A percentile compares a stretch with the other conserved stretches of the same genome.
Evolutionary conservation across 164 flowering plant species (phyloP).

Genomic region (Saururus chinensis): DNA sequence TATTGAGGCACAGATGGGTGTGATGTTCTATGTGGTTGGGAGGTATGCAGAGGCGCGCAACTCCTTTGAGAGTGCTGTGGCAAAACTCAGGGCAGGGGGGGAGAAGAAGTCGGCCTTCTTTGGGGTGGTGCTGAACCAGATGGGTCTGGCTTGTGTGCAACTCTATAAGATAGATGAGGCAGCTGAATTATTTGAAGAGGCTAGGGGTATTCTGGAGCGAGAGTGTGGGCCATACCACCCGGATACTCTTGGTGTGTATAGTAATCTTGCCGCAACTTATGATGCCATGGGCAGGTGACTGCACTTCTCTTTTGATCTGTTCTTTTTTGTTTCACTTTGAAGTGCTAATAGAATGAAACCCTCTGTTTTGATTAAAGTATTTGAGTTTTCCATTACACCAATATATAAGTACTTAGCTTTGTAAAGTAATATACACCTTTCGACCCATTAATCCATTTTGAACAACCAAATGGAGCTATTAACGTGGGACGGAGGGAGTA

Average conservation of each 20-base stretch:
- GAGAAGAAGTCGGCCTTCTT: conserved; percentile 95
- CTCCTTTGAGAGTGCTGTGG: conserved; percentile 72
- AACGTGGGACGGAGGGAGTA: too few species aligned
- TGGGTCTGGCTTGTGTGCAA: conserved; percentile 93
- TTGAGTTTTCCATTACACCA: too few species aligned
- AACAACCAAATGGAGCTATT: too few species aligned
- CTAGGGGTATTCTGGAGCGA: conserved; percentile 70
- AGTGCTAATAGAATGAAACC: too few species aligned
- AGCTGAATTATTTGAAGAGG: conserved; percentile 85
- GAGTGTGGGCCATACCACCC: conserved; percentile 88
- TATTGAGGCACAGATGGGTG: conserved; percentile 93
- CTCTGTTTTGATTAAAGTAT: too few species aligned
- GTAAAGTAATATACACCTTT: too few species aligned
- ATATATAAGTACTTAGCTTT: too few species aligned
- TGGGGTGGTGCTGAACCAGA: conserved; percentile 90
- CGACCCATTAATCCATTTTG: too few species aligned
- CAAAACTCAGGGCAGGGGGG: conserved; percentile 78
- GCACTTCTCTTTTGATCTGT: not conserved
- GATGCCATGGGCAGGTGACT: conserved; percentile 97
- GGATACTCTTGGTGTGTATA: conserved; percentile 87
- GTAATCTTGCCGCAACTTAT: conserved; percentile 95
- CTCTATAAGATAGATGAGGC: conserved; percentile 91
- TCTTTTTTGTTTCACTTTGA: not conserved
- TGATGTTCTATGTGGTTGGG: conserved; percentile 79
- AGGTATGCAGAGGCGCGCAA: conserved; percentile 66